Evolutionary conservation across 2,329 filamentous ascomycete genomes (phyloP).

Genomic region (Penicillium sclerotigenum): DNA sequence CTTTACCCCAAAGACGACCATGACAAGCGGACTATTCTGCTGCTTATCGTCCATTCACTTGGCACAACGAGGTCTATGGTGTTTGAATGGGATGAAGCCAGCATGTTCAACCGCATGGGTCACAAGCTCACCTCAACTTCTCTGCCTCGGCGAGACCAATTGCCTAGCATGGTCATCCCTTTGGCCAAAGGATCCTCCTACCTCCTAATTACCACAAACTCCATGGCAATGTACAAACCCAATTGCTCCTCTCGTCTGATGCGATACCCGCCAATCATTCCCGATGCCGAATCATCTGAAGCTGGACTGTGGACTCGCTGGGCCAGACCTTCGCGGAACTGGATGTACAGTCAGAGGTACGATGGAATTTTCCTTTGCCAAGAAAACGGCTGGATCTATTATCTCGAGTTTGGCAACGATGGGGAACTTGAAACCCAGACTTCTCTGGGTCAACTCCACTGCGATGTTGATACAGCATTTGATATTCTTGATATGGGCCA

Average conservation of each 20-base stretch:
- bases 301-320: conserved; percentile 75
- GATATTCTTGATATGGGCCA: conserved; percentile 64
- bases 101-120: conserved; percentile 52
- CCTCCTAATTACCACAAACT: conserved; percentile 61
- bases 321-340: conserved; percentile 71
- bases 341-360: conserved; percentile 58
- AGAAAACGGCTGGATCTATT: conserved; percentile 79
- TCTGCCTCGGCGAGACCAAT: conserved; percentile 39
- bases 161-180: conserved; percentile 70
- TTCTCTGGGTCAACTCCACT: conserved; percentile 63
- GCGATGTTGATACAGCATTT: conserved; percentile 78
- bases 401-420: conserved; percentile 63
- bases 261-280: conserved; percentile 30
- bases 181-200: conserved; percentile 69
- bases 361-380: conserved; percentile 84
- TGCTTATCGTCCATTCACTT: conserved; percentile 56
- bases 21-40: conserved; percentile 68
- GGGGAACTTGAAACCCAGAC: conserved; percentile 55
- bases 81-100: conserved; percentile 54
- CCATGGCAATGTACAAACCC: conserved; percentile 51
- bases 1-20: conserved; percentile 68
- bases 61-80: conserved; percentile 48
- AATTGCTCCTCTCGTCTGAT: conserved; percentile 34
- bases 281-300: conserved; percentile 24
- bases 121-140: neutral